Percentiles rank a stretch among this genome's conserved stretches.
Evolutionary conservation across 768 basidiomycete species (phyloP).

Genomic region (Porphyrellus cyaneotinctus): DNA sequence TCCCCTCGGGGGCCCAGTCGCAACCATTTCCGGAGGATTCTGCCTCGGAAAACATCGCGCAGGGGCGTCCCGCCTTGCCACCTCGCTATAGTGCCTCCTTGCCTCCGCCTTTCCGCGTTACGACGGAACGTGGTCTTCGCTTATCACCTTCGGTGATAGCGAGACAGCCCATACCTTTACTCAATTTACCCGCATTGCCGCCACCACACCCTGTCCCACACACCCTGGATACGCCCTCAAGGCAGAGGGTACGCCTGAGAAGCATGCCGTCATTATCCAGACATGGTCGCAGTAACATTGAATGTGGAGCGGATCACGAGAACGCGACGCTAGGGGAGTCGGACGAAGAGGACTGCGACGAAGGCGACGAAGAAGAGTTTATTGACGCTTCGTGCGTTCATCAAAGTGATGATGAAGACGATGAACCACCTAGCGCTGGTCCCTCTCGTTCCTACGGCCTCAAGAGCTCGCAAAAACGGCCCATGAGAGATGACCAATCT

Average conservation of each 20-base stretch:
- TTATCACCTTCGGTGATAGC: conserved; percentile 44
- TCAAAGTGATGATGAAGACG: conserved; percentile 37
- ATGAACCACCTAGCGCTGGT: conserved; percentile 23
- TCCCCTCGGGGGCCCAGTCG: neutral
- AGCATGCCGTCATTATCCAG: conserved; percentile 54
- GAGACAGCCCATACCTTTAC: conserved; percentile 44
- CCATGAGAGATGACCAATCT: conserved; percentile 1
- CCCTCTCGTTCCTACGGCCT: conserved; percentile 8
- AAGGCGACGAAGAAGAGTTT: conserved; percentile 33
- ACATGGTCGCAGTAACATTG: conserved; percentile 29
- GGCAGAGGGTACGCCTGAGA: conserved; percentile 34
- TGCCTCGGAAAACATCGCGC: neutral
- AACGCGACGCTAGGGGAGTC: conserved; percentile 22
- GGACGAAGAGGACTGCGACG: conserved; percentile 35
- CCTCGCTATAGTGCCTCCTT: conserved; percentile 13
- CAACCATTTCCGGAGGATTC: neutral
- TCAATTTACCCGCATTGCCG: conserved; percentile 49
- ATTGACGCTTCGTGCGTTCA: conserved; percentile 34
- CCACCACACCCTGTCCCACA: conserved; percentile 20
- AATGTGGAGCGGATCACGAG: conserved; percentile 22
- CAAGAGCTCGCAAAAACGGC: conserved; percentile 12
- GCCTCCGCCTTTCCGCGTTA: conserved; percentile 20
- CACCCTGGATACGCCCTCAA: conserved; percentile 7
- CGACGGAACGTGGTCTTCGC: conserved; percentile 37
- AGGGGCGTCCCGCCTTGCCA: conserved; percentile 4